Evolutionary conservation across 371 early-diverging fungal species (phyloP).

Genomic region (Massospora cicadina): DNA sequence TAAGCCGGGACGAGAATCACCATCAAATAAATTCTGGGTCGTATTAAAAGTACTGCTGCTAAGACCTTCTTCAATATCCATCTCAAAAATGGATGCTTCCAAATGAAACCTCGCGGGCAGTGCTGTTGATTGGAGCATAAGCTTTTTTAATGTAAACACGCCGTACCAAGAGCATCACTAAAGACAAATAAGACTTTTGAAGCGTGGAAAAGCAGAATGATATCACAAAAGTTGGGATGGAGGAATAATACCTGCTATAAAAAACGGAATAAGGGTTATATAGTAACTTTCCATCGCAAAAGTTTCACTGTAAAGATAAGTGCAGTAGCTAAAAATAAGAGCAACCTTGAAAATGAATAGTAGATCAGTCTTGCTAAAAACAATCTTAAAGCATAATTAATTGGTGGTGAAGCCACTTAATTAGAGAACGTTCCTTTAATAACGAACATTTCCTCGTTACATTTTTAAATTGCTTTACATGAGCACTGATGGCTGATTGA

Average conservation of each 20-base stretch:
- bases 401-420: too few species aligned
- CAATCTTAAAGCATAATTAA: too few species aligned
- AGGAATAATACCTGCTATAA: not conserved
- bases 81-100: not conserved
- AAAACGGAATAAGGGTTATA: not conserved
- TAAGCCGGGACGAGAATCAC: conserved; percentile 50
- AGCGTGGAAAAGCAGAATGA: not conserved
- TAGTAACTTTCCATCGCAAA: not conserved
- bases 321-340: too few species aligned
- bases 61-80: conserved; percentile 40
- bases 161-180: not conserved
- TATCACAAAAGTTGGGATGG: not conserved
- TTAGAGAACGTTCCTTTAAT: too few species aligned
- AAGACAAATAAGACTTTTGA: not conserved
- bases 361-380: too few species aligned
- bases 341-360: too few species aligned
- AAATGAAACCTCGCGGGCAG: not conserved
- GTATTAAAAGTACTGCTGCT: conserved; percentile 52
- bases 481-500: too few species aligned
- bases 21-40: conserved; percentile 34
- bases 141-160: not conserved
- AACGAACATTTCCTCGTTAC: too few species aligned
- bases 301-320: too few species aligned
- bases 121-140: not conserved
- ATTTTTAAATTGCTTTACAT: too few species aligned